Evolutionary conservation across 257 asterid species (phyloP).

Genomic region (Anisodus acutangulus): DNA sequence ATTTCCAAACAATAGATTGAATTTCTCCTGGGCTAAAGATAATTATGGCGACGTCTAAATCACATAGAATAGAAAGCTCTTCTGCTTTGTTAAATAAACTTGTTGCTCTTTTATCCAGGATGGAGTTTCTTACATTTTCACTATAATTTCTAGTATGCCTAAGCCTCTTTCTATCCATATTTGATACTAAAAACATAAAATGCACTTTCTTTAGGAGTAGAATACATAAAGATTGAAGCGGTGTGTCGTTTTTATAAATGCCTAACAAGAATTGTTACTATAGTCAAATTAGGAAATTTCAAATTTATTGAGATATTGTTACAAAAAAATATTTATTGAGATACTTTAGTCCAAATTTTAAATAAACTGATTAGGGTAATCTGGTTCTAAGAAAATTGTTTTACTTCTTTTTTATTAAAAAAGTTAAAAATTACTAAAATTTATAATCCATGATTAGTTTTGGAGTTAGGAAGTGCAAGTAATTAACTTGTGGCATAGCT

Average conservation of each 20-base stretch:
- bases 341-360: not conserved
- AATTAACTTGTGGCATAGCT: not conserved
- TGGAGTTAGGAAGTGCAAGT: not conserved
- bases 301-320: too few relatives aligned
- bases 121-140: not conserved
- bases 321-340: too few relatives aligned
- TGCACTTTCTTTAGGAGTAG: not conserved
- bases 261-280: not conserved
- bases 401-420: too few relatives aligned
- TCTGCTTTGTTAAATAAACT: too few relatives aligned
- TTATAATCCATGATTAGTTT: too few relatives aligned
- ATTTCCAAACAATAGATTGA: constrained; percentile 44
- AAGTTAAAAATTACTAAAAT: too few relatives aligned
- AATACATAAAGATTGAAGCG: not conserved
- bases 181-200: not conserved
- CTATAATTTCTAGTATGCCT: not conserved
- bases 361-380: not conserved
- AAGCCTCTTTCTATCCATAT: not conserved
- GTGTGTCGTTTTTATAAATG: not conserved
- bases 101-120: too few relatives aligned
- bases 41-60: constrained; percentile 37
- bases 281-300: not conserved
- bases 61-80: constrained; percentile 50
- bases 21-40: constrained; percentile 36
- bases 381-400: too few relatives aligned